Evolutionary conservation across 768 basidiomycete genomes (phyloP).

Genomic region (Cystobasidiopsis lactophilus): DNA sequence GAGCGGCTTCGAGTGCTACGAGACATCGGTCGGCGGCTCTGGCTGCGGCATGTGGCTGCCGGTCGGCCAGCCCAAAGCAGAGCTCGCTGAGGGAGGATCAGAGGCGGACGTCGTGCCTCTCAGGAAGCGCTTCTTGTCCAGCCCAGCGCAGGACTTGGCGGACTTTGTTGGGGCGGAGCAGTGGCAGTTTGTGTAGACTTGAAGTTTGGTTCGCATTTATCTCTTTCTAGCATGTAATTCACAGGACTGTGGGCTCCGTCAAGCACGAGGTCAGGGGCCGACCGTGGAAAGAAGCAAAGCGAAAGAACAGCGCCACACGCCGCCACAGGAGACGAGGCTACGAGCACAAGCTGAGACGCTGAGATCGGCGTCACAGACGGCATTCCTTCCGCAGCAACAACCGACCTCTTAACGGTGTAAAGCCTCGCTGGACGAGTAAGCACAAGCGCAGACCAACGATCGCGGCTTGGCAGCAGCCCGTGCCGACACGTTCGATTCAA

Average conservation of each 20-base stretch:
- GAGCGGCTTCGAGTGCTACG: slow-evolving; percentile 56
- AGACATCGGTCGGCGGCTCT: slow-evolving; percentile 78
- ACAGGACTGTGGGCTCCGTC: not conserved
- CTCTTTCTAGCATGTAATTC: not conserved
- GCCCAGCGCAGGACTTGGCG: slow-evolving; percentile 6
- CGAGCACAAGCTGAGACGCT: no score
- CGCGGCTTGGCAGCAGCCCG: no score
- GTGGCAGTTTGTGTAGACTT: slow-evolving; percentile 11
- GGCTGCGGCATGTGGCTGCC: slow-evolving; percentile 47
- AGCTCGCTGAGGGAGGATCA: slow-evolving; percentile 14
- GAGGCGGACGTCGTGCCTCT: slow-evolving; percentile 10
- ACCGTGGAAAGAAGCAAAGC: not conserved
- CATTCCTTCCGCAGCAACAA: no score
- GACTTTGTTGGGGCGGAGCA: not conserved
- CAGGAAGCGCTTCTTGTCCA: slow-evolving; percentile 7
- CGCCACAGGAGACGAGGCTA: no score
- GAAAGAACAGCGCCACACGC: no score
- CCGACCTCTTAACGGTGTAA: no score
- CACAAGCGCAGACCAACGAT: no score
- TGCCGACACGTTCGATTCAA: no score
- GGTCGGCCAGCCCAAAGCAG: not conserved
- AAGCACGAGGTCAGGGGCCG: not conserved
- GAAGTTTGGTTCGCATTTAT: not conserved
- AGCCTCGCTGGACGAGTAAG: no score
- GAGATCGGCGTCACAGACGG: no score